Conservation (phyloP, 1,284 basidiomycete genomes). For the Naganishia sp. region DNA sequence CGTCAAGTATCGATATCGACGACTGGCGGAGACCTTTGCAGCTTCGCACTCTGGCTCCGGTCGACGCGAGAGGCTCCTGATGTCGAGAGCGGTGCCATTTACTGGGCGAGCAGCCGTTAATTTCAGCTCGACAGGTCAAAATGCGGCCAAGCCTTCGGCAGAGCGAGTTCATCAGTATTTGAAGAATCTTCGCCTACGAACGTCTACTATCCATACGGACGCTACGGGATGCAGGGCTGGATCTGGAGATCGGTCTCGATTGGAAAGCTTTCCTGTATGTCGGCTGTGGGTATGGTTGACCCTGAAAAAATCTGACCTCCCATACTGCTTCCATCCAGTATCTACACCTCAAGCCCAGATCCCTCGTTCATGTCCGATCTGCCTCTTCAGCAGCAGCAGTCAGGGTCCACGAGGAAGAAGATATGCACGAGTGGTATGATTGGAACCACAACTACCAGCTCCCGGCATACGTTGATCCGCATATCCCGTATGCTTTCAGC, state of each 20-base stretch:
- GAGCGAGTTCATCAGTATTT: conserved; percentile 18
- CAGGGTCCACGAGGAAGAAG: conserved; percentile 22
- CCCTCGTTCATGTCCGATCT: conserved; percentile 2
- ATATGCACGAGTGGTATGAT: conserved; percentile 24
- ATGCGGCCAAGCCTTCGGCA: conserved; percentile 5
- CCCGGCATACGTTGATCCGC: conserved; percentile 28
- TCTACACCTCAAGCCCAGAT: conserved; percentile 14
- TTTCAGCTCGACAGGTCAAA: conserved; percentile 22
- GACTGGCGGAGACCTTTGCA: background rate
- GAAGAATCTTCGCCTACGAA: conserved; percentile 18
- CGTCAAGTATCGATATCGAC: background rate
- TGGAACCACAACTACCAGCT: conserved; percentile 29
- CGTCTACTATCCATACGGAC: background rate
- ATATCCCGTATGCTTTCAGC: conserved; percentile 26
- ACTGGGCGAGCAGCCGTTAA: conserved; percentile 18
- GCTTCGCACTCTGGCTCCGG: background rate
- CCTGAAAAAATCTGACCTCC: background rate
- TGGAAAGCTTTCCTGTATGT: conserved; percentile 15
- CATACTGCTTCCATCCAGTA: background rate
- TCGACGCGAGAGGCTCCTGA: conserved; percentile 11
- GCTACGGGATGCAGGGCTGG: background rate
- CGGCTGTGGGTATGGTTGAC: background rate
- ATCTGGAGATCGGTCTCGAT: background rate
- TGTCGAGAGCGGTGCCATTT: conserved; percentile 24
- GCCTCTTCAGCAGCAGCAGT: conserved; percentile 15